These are phyloP conservation scores for Beauveria bassiana DNA, from an alignment of 2,329 filamentous ascomycete species.

Conservation along the genomic window DNA sequence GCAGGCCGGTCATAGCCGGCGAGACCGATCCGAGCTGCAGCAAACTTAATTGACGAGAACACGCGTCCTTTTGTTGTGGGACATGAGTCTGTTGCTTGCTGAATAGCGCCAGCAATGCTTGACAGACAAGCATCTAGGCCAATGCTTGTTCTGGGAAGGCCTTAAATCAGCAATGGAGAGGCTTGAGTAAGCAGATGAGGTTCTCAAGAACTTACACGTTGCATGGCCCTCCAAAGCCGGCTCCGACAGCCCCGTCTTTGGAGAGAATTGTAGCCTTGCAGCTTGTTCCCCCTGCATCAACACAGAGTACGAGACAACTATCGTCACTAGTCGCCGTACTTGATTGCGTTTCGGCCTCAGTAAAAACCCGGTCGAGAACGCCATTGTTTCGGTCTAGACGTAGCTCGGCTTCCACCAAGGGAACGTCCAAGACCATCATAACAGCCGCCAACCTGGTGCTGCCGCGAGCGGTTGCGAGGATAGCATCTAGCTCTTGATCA, in stretches of 20 bases:
- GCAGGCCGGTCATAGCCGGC: slow-evolving; percentile 31
- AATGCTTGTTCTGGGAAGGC: slow-evolving; percentile 16
- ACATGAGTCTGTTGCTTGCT: slow-evolving; percentile 18
- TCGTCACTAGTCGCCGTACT: neutral
- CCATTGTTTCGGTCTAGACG: slow-evolving; percentile 13
- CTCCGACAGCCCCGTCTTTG: slow-evolving; percentile 17
- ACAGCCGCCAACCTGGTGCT: slow-evolving; percentile 11
- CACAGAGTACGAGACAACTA: slow-evolving; percentile 23
- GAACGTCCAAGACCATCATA: neutral
- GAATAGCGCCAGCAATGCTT: slow-evolving; percentile 20
- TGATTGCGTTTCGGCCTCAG: slow-evolving; percentile 4
- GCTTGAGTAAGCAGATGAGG: neutral
- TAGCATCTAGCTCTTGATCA: slow-evolving; percentile 15
- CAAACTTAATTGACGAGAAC: slow-evolving; percentile 15
- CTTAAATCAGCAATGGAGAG: neutral
- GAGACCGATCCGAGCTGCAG: slow-evolving; percentile 30
- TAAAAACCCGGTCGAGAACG: slow-evolving; percentile 15
- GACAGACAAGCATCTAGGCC: slow-evolving; percentile 21
- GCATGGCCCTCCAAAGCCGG: slow-evolving; percentile 28
- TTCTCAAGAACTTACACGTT: slow-evolving; percentile 26
- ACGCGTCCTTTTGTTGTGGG: slow-evolving; percentile 9
- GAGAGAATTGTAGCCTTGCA: slow-evolving; percentile 30
- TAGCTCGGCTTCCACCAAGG: slow-evolving; percentile 17
- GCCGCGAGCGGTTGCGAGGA: slow-evolving; percentile 14
- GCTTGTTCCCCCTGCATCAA: slow-evolving; percentile 35